Evolutionary conservation across 73 alveolate genomes (phyloP).

Genomic region (Loxodes magnus): DNA sequence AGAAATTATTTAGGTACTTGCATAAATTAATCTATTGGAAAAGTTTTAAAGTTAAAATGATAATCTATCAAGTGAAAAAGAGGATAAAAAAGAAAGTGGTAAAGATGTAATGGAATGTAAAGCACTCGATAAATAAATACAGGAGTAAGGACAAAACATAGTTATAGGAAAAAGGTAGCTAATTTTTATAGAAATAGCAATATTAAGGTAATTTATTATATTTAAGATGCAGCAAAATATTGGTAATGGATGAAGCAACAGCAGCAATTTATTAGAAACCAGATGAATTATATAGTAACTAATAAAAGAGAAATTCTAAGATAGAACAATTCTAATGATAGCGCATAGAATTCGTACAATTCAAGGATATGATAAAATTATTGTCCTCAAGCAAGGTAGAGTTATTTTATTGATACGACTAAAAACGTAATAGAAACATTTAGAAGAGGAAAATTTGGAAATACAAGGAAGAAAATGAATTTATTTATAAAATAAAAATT

Average conservation of each 20-base stretch:
- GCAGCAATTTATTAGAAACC: constrained; percentile 67
- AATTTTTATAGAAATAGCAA: constrained; percentile 7
- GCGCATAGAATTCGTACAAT: constrained; percentile 75
- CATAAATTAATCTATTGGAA: constrained; percentile 28
- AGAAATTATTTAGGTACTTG: constrained; percentile 28
- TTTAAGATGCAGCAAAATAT: constrained; percentile 15
- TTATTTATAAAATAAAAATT: too few species aligned
- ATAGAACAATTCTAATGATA: constrained; percentile 51
- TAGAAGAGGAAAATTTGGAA: too few species aligned
- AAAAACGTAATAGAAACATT: too few species aligned
- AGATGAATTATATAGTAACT: constrained; percentile 55
- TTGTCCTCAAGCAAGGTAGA: not conserved
- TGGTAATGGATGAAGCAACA: constrained; percentile 28
- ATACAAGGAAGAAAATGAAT: too few species aligned
- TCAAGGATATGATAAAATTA: constrained; percentile 36
- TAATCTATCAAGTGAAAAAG: too few species aligned
- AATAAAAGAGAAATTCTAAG: constrained; percentile 23
- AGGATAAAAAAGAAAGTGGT: too few species aligned
- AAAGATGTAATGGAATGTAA: too few species aligned
- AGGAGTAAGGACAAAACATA: constrained; percentile 19
- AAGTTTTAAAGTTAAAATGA: too few species aligned
- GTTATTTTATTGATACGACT: constrained; percentile 33
- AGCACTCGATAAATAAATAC: too few species aligned
- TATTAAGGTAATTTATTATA: constrained; percentile 14
- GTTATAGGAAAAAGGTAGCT: constrained; percentile 28